These are phyloP conservation scores for Phytopythium litorale DNA, from an alignment of 352 stramenopile species.

Conservation along the genomic window DNA sequence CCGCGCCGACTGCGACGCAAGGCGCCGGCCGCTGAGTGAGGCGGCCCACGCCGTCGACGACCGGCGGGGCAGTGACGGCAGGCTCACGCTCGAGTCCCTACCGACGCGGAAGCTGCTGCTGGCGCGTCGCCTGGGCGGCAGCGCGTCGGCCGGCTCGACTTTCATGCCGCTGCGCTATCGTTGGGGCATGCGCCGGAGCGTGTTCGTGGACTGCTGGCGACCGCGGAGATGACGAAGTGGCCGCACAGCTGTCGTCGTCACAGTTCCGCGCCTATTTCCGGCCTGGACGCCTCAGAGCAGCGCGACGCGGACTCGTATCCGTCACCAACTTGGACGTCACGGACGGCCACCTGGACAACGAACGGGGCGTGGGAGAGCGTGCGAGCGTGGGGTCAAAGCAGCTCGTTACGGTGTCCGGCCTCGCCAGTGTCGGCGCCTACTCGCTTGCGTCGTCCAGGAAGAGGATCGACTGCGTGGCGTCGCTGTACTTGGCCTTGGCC, in stretches of 20 bases:
- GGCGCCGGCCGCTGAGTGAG: not conserved
- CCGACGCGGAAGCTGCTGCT: not conserved
- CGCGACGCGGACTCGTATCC: not conserved
- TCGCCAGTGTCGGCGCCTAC: slow-evolving; percentile 15
- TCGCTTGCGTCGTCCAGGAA: slow-evolving; percentile 76
- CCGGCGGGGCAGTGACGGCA: not conserved
- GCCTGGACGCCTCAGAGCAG: not conserved
- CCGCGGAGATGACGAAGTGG: not conserved
- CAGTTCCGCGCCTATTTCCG: not conserved
- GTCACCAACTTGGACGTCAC: not conserved
- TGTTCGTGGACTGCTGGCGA: not conserved
- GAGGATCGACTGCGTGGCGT: slow-evolving; percentile 52
- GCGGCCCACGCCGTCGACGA: not conserved
- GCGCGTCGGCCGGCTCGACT: not conserved
- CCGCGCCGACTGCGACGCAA: not conserved
- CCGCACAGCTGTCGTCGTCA: not conserved
- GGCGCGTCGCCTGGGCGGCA: too few species aligned
- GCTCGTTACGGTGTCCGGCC: not conserved
- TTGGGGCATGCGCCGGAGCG: too few species aligned
- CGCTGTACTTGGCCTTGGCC: slow-evolving; percentile 37
- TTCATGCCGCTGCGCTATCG: not conserved
- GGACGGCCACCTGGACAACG: not conserved
- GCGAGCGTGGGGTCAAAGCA: not conserved
- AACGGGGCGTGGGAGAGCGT: not conserved
- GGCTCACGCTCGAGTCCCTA: not conserved